These are phyloP conservation scores for Talaromyces borbonicus DNA, from an alignment of 495 filamentous ascomycete species.

Conservation along the genomic window DNA sequence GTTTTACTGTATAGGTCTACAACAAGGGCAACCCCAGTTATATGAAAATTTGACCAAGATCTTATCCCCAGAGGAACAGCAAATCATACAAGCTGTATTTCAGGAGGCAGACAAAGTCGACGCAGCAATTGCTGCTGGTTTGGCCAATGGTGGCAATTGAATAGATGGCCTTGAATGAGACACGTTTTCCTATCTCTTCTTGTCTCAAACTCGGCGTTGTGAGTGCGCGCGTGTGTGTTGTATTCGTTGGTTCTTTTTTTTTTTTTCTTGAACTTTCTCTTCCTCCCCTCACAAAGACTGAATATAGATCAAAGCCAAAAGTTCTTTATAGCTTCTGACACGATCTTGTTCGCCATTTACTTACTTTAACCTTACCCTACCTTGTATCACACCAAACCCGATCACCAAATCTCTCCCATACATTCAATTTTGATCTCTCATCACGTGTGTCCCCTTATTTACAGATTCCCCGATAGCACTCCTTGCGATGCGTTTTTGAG, in stretches of 20 bases:
- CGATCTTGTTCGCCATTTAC: too few relatives aligned
- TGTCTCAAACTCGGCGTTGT: background rate
- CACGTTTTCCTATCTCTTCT: background rate
- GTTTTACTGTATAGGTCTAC: conserved; percentile 50
- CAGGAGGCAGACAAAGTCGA: conserved; percentile 64
- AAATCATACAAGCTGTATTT: conserved; percentile 67
- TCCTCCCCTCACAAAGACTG: background rate
- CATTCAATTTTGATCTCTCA: background rate
- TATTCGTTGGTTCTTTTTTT: background rate
- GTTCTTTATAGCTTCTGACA: too few relatives aligned
- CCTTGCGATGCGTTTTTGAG: too few relatives aligned
- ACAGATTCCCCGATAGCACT: conserved; percentile 1
- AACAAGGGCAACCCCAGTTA: conserved; percentile 83
- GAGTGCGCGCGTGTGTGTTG: too few relatives aligned
- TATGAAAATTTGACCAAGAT: conserved; percentile 72
- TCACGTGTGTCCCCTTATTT: background rate
- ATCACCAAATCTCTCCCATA: background rate
- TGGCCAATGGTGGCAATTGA: conserved; percentile 9
- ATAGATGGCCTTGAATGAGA: background rate
- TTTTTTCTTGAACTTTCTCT: background rate
- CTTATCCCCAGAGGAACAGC: conserved; percentile 71
- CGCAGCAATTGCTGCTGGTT: conserved; percentile 22
- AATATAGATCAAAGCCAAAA: background rate
- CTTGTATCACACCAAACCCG: background rate
- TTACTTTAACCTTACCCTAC: too few relatives aligned